A percentile compares a stretch with the other conserved stretches of the same genome.
Evolutionary conservation across 2,329 filamentous ascomycete genomes (phyloP).

Genomic region (Penicillium expansum): DNA sequence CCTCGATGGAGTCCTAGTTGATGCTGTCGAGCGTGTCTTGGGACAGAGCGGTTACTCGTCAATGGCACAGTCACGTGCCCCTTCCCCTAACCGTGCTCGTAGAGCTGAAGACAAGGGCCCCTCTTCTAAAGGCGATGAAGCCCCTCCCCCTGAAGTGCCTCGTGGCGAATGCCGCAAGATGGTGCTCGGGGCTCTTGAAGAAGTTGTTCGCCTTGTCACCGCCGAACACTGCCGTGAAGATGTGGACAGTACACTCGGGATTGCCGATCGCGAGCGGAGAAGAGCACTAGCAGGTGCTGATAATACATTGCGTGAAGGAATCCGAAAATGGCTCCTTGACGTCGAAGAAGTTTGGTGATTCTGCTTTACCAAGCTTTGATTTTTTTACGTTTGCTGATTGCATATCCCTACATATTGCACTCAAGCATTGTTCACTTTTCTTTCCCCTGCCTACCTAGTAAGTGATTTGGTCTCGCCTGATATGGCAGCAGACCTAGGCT

Average conservation of each 20-base stretch:
- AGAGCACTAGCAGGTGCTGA: constrained; percentile 39
- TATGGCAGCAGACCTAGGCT: not conserved
- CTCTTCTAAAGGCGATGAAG: constrained; percentile 25
- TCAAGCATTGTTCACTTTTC: constrained; percentile 1
- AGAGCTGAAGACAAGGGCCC: constrained; percentile 31
- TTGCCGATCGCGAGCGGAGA: constrained; percentile 36
- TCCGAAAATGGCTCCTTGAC: constrained; percentile 55
- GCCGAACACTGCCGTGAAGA: constrained; percentile 47
- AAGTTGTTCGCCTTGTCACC: constrained; percentile 56
- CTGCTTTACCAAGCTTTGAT: not conserved
- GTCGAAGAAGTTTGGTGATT: constrained; percentile 47
- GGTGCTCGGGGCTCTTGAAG: constrained; percentile 56
- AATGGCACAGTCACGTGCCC: constrained; percentile 40
- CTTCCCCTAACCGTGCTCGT: constrained; percentile 41
- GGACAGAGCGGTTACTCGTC: constrained; percentile 45
- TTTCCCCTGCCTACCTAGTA: not conserved
- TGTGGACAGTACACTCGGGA: constrained; percentile 30
- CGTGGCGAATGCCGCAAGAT: constrained; percentile 53
- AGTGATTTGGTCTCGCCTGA: not conserved
- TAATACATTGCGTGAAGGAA: constrained; percentile 56
- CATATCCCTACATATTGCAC: not conserved
- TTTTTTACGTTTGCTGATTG: constrained; percentile 1
- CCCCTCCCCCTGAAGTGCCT: constrained; percentile 44
- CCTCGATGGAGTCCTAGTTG: constrained; percentile 56
- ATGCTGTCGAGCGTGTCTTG: constrained; percentile 57